Evolutionary conservation across 2,329 filamentous ascomycete species (phyloP).

Genomic region (Dactylella cylindrospora): DNA sequence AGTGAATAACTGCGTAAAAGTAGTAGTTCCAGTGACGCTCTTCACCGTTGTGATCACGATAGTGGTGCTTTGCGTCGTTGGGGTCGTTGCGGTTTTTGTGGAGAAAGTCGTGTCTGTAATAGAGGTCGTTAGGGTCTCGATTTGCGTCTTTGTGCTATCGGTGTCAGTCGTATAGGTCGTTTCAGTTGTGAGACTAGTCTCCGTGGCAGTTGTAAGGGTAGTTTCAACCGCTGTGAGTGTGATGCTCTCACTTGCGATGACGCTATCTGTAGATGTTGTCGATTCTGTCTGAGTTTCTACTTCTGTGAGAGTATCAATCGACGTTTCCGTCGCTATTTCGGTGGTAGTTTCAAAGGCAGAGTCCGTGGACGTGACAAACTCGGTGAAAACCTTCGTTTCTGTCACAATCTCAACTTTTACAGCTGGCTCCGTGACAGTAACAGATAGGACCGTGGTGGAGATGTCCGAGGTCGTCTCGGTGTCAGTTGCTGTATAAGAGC

Average conservation of each 20-base stretch:
- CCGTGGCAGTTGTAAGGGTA: not conserved
- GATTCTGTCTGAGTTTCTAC: conserved; percentile 5
- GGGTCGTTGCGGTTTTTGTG: conserved; percentile 1
- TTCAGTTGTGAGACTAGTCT: conserved; percentile 1
- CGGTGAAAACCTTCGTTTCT: conserved; percentile 2
- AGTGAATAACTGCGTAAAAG: conserved; percentile 8
- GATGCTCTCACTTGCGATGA: conserved; percentile 3
- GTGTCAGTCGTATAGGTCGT: conserved; percentile 3
- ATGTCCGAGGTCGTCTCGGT: conserved; percentile 7
- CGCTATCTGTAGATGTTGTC: conserved; percentile 2
- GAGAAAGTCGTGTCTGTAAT: not conserved
- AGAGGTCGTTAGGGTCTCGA: not conserved
- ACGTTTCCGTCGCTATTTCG: conserved; percentile 7
- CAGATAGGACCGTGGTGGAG: not conserved
- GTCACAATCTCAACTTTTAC: not conserved
- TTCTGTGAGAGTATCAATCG: not conserved
- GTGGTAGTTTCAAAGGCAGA: conserved; percentile 8
- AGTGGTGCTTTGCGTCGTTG: conserved; percentile 10
- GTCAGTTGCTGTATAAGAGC: conserved; percentile 4
- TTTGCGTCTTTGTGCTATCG: conserved; percentile 10
- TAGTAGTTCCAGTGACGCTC: not conserved
- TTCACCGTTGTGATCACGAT: conserved; percentile 7
- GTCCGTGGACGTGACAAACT: conserved; percentile 2
- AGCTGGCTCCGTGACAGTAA: conserved; percentile 4
- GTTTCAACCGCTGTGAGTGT: conserved; percentile 6